These are phyloP conservation scores for Alternaria novae-zelandiae DNA, from an alignment of 2,329 filamentous ascomycete genomes.

Conservation along the genomic window DNA sequence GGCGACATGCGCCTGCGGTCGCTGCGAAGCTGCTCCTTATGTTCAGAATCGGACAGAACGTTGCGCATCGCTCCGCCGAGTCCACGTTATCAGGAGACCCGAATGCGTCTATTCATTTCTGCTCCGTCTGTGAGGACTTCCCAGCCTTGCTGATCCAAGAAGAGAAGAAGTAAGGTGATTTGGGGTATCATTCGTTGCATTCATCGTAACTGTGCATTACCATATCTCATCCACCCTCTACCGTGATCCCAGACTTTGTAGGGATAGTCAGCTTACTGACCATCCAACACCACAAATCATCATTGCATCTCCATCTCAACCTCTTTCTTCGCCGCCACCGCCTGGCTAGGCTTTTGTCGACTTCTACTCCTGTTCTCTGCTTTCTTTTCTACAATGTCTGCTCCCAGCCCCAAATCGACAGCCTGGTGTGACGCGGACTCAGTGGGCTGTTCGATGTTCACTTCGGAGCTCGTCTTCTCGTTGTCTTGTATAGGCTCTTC, in stretches of 20 bases:
- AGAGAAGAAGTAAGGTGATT: too few species aligned
- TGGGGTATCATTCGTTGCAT: constrained; percentile 14
- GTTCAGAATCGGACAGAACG: too few species aligned
- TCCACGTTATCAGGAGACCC: too few species aligned
- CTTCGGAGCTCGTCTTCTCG: background rate
- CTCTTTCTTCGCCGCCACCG: constrained; percentile 27
- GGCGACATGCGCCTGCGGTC: too few species aligned
- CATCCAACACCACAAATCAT: background rate
- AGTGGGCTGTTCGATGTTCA: background rate
- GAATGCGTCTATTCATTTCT: too few species aligned
- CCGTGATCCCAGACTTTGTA: background rate
- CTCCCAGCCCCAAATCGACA: constrained; percentile 1
- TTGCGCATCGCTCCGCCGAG: too few species aligned
- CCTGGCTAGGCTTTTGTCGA: constrained; percentile 23
- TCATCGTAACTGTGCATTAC: background rate
- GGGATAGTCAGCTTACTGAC: background rate
- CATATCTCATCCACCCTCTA: background rate
- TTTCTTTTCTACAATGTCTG: constrained; percentile 15
- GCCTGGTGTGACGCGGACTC: background rate
- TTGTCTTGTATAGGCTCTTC: background rate
- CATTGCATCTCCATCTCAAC: constrained; percentile 48
- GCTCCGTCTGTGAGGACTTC: too few species aligned
- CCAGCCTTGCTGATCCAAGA: too few species aligned
- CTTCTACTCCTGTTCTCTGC: constrained; percentile 22
- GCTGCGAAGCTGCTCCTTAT: too few species aligned